Conservation (phyloP, 164 flowering plant genomes). For the Stephania yunnanensis region DNA sequence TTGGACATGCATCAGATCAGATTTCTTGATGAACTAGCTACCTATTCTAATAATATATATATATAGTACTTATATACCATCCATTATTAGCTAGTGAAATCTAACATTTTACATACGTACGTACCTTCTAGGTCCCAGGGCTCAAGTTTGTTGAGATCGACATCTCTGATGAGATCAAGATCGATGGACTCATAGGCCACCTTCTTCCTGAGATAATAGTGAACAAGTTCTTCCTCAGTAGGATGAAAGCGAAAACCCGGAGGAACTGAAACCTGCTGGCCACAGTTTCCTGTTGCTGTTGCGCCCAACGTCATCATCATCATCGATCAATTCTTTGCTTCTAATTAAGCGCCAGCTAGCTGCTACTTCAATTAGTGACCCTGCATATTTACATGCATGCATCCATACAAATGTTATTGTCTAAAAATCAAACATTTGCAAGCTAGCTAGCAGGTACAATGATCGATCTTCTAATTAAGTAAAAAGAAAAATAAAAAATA, state of each 20-base stretch:
- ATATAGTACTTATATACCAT: background rate
- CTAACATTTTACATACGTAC: too few relatives aligned
- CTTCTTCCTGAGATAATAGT: slow-evolving; percentile 60
- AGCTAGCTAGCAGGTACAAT: background rate
- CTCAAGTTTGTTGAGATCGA: slow-evolving; percentile 70
- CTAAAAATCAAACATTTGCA: background rate
- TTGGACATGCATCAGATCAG: background rate
- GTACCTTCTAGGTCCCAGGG: slow-evolving; percentile 76
- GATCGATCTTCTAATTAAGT: background rate
- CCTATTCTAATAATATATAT: background rate
- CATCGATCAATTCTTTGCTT: background rate
- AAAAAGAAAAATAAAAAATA: background rate
- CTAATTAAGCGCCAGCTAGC: background rate
- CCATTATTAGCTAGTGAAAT: background rate
- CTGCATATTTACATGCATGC: background rate
- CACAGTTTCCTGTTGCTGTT: slow-evolving; percentile 31
- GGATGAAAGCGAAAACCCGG: slow-evolving; percentile 85
- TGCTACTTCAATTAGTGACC: too few relatives aligned
- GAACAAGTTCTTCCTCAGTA: slow-evolving; percentile 72
- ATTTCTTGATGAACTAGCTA: too few relatives aligned
- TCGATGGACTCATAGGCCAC: slow-evolving; percentile 73
- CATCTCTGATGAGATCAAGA: slow-evolving; percentile 77
- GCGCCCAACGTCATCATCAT: background rate
- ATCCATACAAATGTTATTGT: too few relatives aligned
- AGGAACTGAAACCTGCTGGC: slow-evolving; percentile 39